These are phyloP conservation scores for Saturnispora gosingensis DNA, from an alignment of 805 yeast species.

Conservation along the genomic window DNA sequence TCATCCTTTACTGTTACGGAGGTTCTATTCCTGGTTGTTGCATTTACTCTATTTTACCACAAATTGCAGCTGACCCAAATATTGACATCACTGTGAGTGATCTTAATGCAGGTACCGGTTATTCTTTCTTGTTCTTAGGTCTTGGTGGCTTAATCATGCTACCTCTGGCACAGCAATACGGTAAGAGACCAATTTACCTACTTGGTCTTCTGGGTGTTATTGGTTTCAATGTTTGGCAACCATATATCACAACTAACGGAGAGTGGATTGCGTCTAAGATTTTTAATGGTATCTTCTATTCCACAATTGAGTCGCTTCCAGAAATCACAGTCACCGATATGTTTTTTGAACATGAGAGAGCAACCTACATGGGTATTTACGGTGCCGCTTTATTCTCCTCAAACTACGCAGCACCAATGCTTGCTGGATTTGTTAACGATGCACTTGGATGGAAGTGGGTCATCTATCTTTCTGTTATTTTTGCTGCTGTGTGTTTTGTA, in stretches of 20 bases:
- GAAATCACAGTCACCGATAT: conserved; percentile 42
- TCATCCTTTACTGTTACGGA: conserved; percentile 30
- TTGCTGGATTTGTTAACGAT: conserved; percentile 48
- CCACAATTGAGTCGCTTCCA: conserved; percentile 39
- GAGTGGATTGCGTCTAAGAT: conserved; percentile 26
- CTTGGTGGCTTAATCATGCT: conserved; percentile 30
- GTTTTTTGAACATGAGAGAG: conserved; percentile 44
- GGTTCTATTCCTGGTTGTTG: conserved; percentile 21
- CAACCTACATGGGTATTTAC: conserved; percentile 40
- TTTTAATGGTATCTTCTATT: conserved; percentile 26
- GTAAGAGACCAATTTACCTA: conserved; percentile 31
- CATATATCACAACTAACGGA: conserved; percentile 25
- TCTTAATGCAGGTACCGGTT: conserved; percentile 32
- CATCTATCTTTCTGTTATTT: conserved; percentile 39
- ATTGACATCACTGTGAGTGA: conserved; percentile 21
- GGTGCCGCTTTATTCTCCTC: conserved; percentile 45
- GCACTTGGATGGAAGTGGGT: conserved; percentile 47
- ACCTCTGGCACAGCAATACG: conserved; percentile 32
- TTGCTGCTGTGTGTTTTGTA: conserved; percentile 33
- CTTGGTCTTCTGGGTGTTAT: conserved; percentile 25
- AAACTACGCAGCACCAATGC: conserved; percentile 48
- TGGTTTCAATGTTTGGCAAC: conserved; percentile 27
- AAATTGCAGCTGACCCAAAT: conserved; percentile 24
- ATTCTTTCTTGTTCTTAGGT: conserved; percentile 34
- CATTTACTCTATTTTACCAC: conserved; percentile 17